Evolutionary conservation across 345 rosid species (phyloP).

Genomic region (Citrus maxima): DNA sequence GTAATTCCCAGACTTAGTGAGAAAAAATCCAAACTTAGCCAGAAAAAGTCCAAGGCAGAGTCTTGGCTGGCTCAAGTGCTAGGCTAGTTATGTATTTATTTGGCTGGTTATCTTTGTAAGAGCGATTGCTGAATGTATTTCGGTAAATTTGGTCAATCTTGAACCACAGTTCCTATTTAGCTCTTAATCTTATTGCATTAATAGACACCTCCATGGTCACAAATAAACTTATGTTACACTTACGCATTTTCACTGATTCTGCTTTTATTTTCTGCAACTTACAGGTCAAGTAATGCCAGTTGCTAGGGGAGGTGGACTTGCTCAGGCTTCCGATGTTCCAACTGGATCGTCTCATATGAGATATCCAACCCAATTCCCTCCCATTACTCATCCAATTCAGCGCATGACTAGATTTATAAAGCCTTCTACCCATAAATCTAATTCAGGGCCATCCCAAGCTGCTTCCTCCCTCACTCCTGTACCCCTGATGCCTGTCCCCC

Average conservation of each 20-base stretch:
- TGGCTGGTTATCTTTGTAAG: not conserved
- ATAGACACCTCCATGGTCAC: not conserved
- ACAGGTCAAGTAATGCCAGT: constrained; percentile 21
- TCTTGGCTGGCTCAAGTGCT: not conserved
- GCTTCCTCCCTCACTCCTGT: not conserved
- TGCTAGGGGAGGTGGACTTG: constrained; percentile 1
- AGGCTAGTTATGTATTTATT: not conserved
- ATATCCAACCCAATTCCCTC: not conserved
- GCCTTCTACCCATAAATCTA: not conserved
- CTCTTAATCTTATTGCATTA: not conserved
- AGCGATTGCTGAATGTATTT: constrained; percentile 9
- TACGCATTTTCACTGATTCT: not conserved
- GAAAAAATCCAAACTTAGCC: too few relatives aligned
- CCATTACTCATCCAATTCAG: not conserved
- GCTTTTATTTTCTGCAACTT: not conserved
- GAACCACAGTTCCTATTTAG: not conserved
- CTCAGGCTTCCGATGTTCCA: constrained; percentile 1
- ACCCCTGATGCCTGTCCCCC: not conserved
- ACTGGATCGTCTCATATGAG: constrained; percentile 24
- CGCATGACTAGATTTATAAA: not conserved
- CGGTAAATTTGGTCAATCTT: constrained; percentile 11
- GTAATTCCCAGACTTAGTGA: not conserved
- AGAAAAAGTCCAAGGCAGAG: not conserved
- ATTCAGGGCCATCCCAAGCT: not conserved
- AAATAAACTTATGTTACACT: not conserved